phyloP scores from a whole-genome alignment of 306 rosid genomes.

The Rosa persica region DNA sequence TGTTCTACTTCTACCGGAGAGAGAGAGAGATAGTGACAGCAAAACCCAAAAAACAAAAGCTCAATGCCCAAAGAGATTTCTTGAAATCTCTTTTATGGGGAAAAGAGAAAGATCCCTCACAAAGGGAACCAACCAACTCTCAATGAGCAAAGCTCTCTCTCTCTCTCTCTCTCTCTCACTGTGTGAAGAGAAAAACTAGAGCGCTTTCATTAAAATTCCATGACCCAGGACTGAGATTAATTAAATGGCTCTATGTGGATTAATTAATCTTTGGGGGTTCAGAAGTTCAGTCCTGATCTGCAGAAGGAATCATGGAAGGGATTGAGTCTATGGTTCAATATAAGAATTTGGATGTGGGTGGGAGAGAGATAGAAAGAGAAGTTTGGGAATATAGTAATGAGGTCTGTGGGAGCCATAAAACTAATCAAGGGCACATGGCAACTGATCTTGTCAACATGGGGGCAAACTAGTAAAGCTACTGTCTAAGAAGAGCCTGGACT shows the following conservation, averaged over 20 bases:
- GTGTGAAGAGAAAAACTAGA: not conserved
- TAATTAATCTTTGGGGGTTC: conserved; percentile 32
- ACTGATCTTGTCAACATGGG: conserved; percentile 56
- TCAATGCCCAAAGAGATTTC: conserved; percentile 71
- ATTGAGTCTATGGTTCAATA: conserved; percentile 29
- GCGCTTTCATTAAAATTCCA: conserved; percentile 7
- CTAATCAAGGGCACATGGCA: conserved; percentile 66
- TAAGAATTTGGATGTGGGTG: not conserved
- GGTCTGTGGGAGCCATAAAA: conserved; percentile 52
- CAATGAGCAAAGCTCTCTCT: conserved; percentile 25
- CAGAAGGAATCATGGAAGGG: conserved; percentile 52
- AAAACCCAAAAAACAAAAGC: conserved; percentile 50
- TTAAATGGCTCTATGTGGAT: conserved; percentile 25
- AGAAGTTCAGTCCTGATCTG: conserved; percentile 41
- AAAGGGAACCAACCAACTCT: conserved; percentile 38
- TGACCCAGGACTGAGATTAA: conserved; percentile 22
- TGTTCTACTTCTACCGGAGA: conserved; percentile 38
- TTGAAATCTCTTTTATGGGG: conserved; percentile 47
- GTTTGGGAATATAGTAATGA: conserved; percentile 26
- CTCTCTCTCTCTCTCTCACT: not conserved
- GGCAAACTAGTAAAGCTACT: conserved; percentile 28
- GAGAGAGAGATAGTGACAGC: conserved; percentile 30
- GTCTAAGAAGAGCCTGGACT: conserved; percentile 24
- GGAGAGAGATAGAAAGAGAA: conserved; percentile 6
- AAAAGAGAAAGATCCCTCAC: conserved; percentile 43